phyloP scores from a whole-genome alignment of 306 rosid genomes.

The Sindora glabra region DNA sequence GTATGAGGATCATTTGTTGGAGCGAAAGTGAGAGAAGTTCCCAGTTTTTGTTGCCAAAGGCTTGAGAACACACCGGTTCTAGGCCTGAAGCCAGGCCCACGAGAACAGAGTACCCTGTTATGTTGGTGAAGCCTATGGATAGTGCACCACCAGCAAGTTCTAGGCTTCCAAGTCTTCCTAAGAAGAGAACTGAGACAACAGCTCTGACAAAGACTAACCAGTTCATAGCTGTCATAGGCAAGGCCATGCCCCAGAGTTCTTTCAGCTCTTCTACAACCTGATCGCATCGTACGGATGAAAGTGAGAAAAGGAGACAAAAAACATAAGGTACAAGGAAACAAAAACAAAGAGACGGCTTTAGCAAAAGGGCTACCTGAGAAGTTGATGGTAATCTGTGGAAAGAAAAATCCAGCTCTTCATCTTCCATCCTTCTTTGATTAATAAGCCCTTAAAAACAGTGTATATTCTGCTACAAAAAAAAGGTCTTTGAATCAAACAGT shows the following conservation, averaged over 20 bases:
- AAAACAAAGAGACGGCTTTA: background rate
- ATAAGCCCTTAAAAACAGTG: background rate
- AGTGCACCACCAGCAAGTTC: constrained; percentile 99
- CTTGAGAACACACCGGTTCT: constrained; percentile 88
- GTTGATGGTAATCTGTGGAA: constrained; percentile 49
- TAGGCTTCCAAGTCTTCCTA: constrained; percentile 73
- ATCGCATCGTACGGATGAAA: background rate
- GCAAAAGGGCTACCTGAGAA: constrained; percentile 47
- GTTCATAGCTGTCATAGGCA: constrained; percentile 79
- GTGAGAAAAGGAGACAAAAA: too few relatives aligned
- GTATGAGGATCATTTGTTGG: constrained; percentile 78
- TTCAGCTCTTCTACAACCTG: constrained; percentile 71
- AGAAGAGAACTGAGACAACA: constrained; percentile 64
- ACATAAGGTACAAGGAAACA: too few relatives aligned
- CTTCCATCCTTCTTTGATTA: constrained; percentile 27
- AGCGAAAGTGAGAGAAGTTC: constrained; percentile 64
- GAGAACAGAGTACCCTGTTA: constrained; percentile 92
- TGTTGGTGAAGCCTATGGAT: constrained; percentile 89
- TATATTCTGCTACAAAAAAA: constrained; percentile 13
- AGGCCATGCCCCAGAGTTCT: constrained; percentile 72
- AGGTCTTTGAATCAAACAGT: constrained; percentile 47
- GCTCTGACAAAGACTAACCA: constrained; percentile 58
- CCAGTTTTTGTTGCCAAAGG: constrained; percentile 73
- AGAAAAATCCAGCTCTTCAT: constrained; percentile 40
- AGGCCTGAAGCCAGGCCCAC: constrained; percentile 89